These are phyloP conservation scores for Fusarium xylarioides DNA, from an alignment of 2,329 filamentous ascomycete genomes.

Conservation along the genomic window DNA sequence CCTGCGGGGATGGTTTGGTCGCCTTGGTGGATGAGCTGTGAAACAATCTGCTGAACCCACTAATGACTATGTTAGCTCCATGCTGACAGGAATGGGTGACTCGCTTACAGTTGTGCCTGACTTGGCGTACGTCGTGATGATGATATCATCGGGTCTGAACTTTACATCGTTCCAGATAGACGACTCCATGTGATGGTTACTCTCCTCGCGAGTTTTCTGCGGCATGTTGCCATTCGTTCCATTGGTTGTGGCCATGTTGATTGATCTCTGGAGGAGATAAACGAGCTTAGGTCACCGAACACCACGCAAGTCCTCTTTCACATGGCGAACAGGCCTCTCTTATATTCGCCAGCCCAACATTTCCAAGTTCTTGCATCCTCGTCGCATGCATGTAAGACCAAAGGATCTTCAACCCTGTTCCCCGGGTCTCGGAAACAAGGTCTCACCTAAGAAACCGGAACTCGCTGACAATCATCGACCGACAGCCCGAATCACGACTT, in stretches of 20 bases:
- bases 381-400: background rate
- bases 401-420: background rate
- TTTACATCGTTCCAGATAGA: constrained; percentile 7
- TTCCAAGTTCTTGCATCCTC: background rate
- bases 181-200: constrained; percentile 17
- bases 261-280: rapidly evolving
- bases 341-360: background rate
- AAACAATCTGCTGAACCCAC: constrained; percentile 19
- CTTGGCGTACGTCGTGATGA: constrained; percentile 8
- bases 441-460: background rate
- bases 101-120: constrained; percentile 8
- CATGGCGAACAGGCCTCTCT: background rate
- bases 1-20: background rate
- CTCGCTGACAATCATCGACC: background rate
- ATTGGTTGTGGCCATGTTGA: background rate
- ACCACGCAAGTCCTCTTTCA: background rate
- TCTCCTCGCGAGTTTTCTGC: constrained; percentile 11
- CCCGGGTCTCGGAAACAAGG: background rate
- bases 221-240: background rate
- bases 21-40: constrained; percentile 2
- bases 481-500: rapidly evolving
- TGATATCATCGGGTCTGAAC: constrained; percentile 12
- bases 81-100: rapidly evolving
- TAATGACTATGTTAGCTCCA: rapidly evolving
- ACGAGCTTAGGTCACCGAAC: background rate